Evolutionary conservation across 352 stramenopile species (phyloP).

Genomic region (Phytophthora brassicae): DNA sequence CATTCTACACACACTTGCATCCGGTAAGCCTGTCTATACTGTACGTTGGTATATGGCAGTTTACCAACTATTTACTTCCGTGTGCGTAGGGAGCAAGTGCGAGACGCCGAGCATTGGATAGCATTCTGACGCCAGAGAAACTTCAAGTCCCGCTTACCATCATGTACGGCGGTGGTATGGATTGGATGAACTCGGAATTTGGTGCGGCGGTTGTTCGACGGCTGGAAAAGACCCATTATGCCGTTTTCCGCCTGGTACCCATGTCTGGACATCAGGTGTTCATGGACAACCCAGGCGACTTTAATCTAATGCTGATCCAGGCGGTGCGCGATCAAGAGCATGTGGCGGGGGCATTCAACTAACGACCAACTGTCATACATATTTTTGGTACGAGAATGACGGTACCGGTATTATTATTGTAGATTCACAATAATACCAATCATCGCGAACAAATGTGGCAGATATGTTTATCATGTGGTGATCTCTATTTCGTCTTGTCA

Average conservation of each 20-base stretch:
- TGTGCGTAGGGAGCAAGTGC: slow-evolving; percentile 49
- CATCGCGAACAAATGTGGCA: slow-evolving; percentile 15
- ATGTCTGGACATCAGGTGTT: slow-evolving; percentile 79
- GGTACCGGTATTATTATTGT: no score
- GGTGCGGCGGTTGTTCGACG: slow-evolving; percentile 58
- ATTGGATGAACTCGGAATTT: slow-evolving; percentile 80
- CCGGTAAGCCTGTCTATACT: slow-evolving; percentile 35
- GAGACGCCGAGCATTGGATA: slow-evolving; percentile 45
- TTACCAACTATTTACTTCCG: slow-evolving; percentile 8
- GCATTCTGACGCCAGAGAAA: slow-evolving; percentile 51
- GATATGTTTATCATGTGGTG: slow-evolving; percentile 24
- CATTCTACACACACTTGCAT: slow-evolving; percentile 76
- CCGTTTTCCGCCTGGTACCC: slow-evolving; percentile 66
- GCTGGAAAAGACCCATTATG: slow-evolving; percentile 66
- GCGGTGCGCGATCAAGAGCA: slow-evolving; percentile 67
- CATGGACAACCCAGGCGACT: slow-evolving; percentile 82
- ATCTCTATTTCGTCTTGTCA: slow-evolving; percentile 16
- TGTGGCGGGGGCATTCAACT: slow-evolving; percentile 27
- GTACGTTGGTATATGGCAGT: neutral
- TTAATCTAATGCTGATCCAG: slow-evolving; percentile 73
- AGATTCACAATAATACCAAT: slow-evolving; percentile 15
- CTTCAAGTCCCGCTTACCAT: slow-evolving; percentile 75
- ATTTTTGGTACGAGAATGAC: no score
- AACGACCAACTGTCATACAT: no score
- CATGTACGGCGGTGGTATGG: slow-evolving; percentile 72